Evolutionary conservation across 2,329 filamentous ascomycete genomes (phyloP).

Genomic region (Sporothrix luriei): DNA sequence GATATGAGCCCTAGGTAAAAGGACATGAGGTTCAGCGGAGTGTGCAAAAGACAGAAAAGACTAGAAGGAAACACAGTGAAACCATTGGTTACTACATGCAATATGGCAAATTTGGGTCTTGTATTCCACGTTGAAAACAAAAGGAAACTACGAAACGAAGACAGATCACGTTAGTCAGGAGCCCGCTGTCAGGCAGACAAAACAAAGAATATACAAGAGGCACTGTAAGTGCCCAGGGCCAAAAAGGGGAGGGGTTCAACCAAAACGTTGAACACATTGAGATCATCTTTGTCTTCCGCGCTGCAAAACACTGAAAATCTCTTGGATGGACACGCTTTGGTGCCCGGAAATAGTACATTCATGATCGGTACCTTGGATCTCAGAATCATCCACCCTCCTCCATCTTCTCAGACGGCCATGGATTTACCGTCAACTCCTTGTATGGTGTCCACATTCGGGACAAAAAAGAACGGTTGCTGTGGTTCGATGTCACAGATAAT

Average conservation of each 20-base stretch:
- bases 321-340: neutral
- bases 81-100: neutral
- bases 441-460: neutral
- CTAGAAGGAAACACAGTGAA: neutral
- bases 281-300: neutral
- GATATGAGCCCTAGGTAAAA: neutral
- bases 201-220: conserved; percentile 18
- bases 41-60: neutral
- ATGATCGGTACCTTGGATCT: neutral
- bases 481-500: too few relatives aligned
- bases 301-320: too few relatives aligned
- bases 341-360: neutral
- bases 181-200: conserved; percentile 1
- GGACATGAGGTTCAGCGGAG: neutral
- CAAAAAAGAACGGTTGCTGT: too few relatives aligned
- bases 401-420: neutral
- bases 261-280: neutral
- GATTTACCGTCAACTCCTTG: neutral
- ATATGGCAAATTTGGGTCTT: neutral
- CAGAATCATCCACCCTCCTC: neutral
- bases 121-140: neutral
- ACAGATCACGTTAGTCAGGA: neutral
- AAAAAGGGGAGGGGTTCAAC: neutral
- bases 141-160: neutral
- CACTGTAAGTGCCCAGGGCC: neutral